Percentiles rank a stretch among this genome's conserved stretches.
Evolutionary conservation across 306 rosid species (phyloP).

Genomic region (Vigna nakashimae): DNA sequence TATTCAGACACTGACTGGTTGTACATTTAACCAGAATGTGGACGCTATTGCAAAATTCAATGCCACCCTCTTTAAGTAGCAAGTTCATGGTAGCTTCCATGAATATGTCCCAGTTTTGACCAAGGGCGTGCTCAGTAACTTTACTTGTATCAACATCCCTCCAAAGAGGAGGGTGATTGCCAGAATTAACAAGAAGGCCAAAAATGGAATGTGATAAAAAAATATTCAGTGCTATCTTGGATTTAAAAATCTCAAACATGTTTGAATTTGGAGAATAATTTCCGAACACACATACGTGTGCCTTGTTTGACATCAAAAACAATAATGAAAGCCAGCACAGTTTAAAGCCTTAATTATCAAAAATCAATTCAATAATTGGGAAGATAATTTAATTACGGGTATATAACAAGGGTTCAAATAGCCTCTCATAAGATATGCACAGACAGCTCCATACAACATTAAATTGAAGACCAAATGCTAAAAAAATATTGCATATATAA

Average conservation of each 20-base stretch:
- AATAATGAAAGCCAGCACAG: background rate
- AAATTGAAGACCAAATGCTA: conserved; percentile 27
- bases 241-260: conserved; percentile 30
- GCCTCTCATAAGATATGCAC: conserved; percentile 28
- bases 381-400: conserved; percentile 7
- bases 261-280: conserved; percentile 14
- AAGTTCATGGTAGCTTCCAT: conserved; percentile 25
- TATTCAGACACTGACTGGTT: conserved; percentile 12
- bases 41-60: conserved; percentile 22
- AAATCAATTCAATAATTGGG: background rate
- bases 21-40: conserved; percentile 24
- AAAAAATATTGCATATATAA: background rate
- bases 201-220: conserved; percentile 5
- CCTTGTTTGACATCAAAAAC: conserved; percentile 8
- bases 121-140: conserved; percentile 2
- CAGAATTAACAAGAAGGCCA: conserved; percentile 28
- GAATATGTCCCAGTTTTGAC: conserved; percentile 17
- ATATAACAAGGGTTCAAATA: conserved; percentile 27
- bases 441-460: conserved; percentile 9
- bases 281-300: background rate
- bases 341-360: background rate
- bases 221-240: background rate
- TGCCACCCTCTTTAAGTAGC: background rate
- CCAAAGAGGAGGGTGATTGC: background rate
- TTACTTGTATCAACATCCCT: conserved; percentile 25